These are phyloP conservation scores for Viola pubescens DNA, from an alignment of 441 rosid species.

Conservation along the genomic window DNA sequence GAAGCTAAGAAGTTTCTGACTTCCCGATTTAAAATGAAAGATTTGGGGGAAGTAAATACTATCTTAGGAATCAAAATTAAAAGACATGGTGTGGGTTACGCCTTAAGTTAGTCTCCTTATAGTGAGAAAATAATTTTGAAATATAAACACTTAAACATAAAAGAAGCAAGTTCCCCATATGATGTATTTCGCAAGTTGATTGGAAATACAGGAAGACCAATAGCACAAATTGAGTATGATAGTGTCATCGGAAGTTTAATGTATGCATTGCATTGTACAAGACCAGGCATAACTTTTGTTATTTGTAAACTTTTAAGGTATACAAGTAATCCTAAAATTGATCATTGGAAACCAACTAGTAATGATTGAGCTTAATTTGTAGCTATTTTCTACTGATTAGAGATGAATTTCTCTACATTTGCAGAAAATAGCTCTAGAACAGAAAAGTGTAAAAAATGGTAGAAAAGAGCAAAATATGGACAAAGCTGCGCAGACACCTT, in stretches of 20 bases:
- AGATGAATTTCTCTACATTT: too few species aligned
- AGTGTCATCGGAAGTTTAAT: slow-evolving; percentile 8
- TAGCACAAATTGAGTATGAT: background rate
- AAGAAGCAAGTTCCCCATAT: background rate
- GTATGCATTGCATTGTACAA: background rate
- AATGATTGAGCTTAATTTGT: too few species aligned
- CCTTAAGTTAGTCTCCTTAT: too few species aligned
- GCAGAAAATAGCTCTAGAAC: too few species aligned
- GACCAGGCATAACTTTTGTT: background rate
- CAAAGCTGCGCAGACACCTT: too few species aligned
- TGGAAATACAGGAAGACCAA: background rate
- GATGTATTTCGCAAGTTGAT: background rate
- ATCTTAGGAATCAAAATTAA: background rate
- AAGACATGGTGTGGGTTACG: too few species aligned
- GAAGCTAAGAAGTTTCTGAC: background rate
- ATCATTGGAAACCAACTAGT: too few species aligned
- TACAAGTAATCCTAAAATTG: slow-evolving; percentile 5
- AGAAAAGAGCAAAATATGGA: too few species aligned
- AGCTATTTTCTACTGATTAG: too few species aligned
- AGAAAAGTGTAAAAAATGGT: too few species aligned
- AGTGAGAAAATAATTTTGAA: too few species aligned
- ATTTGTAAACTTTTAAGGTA: slow-evolving; percentile 5
- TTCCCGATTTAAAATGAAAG: background rate
- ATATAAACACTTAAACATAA: background rate
- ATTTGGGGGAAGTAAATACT: background rate